phyloP scores from a whole-genome alignment of 805 yeast species.

The Brettanomyces bruxellensis region DNA sequence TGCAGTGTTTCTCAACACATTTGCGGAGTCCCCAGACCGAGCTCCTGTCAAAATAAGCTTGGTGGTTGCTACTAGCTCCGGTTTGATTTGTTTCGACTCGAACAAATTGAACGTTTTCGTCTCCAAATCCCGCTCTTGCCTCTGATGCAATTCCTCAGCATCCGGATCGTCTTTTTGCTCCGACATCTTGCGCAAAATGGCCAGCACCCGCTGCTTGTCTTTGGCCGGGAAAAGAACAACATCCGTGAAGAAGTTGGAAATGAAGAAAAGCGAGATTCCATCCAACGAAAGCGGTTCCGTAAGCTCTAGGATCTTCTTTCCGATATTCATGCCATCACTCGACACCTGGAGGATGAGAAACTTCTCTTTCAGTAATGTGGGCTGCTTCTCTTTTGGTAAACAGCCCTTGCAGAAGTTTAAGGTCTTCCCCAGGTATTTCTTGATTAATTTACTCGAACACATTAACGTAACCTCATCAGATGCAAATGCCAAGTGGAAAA shows the following conservation, averaged over 20 bases:
- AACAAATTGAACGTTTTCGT: slow-evolving; percentile 28
- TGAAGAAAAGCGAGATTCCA: slow-evolving; percentile 49
- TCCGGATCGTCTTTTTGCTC: neutral
- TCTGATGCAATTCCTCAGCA: neutral
- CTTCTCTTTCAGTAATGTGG: slow-evolving; percentile 32
- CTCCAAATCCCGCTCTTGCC: slow-evolving; percentile 18
- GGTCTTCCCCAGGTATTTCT: slow-evolving; percentile 30
- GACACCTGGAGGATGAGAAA: slow-evolving; percentile 51
- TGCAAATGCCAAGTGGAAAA: slow-evolving; percentile 54
- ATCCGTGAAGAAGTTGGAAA: slow-evolving; percentile 56
- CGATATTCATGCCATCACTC: slow-evolving; percentile 48
- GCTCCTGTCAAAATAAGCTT: slow-evolving; percentile 51
- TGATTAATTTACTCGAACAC: slow-evolving; percentile 33
- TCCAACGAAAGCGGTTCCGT: slow-evolving; percentile 51
- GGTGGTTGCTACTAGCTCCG: slow-evolving; percentile 30
- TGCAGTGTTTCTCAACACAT: slow-evolving; percentile 35
- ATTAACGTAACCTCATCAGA: slow-evolving; percentile 57
- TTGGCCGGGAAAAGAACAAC: slow-evolving; percentile 48
- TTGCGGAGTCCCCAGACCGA: slow-evolving; percentile 36
- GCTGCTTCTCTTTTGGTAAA: slow-evolving; percentile 20
- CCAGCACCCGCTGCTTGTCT: slow-evolving; percentile 35
- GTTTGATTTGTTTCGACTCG: slow-evolving; percentile 30
- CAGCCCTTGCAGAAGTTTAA: slow-evolving; percentile 23
- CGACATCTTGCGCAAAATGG: slow-evolving; percentile 30
- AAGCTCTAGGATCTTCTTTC: slow-evolving; percentile 43